Percentiles rank a stretch among this genome's conserved stretches.
phyloP scores from a whole-genome alignment of 495 filamentous ascomycete species.

The Collariella sp. region DNA sequence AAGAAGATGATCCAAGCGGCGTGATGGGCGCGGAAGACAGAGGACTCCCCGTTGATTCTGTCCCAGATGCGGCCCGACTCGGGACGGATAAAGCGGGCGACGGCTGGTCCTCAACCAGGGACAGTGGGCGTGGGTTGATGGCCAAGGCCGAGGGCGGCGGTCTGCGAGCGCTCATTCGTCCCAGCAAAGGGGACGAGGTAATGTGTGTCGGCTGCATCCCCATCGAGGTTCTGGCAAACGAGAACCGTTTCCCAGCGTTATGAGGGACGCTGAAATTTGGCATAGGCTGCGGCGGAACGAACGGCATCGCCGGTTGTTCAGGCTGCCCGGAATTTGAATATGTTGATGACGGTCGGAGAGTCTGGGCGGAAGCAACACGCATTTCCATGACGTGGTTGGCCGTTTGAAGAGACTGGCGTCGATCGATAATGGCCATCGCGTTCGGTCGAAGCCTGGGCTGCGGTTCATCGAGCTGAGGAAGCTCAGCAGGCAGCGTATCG shows the following conservation, averaged over 20 bases:
- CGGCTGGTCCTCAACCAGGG: constrained; percentile 42
- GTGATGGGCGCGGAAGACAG: constrained; percentile 19
- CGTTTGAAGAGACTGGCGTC: constrained; percentile 46
- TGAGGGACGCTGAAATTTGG: constrained; percentile 45
- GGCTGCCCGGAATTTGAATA: constrained; percentile 12
- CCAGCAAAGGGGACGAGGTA: background rate
- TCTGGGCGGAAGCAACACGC: constrained; percentile 22
- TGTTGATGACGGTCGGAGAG: constrained; percentile 21
- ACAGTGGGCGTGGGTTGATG: constrained; percentile 38
- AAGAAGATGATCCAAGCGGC: constrained; percentile 24
- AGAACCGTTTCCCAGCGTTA: constrained; percentile 35
- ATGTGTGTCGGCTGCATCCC: constrained; percentile 5
- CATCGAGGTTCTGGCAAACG: constrained; percentile 23
- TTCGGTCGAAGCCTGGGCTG: constrained; percentile 42
- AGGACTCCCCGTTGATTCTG: constrained; percentile 2
- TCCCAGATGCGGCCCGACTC: background rate
- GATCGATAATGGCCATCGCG: constrained; percentile 42
- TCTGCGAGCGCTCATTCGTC: constrained; percentile 26
- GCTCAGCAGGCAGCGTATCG: constrained; percentile 20
- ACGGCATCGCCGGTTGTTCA: constrained; percentile 5
- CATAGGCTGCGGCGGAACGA: constrained; percentile 18
- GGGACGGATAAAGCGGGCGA: constrained; percentile 26
- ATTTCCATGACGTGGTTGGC: constrained; percentile 36
- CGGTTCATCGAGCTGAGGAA: constrained; percentile 21
- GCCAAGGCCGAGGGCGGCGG: constrained; percentile 35